Conservation (phyloP, 805 yeast species). For the Candida pseudoglaebosa region DNA sequence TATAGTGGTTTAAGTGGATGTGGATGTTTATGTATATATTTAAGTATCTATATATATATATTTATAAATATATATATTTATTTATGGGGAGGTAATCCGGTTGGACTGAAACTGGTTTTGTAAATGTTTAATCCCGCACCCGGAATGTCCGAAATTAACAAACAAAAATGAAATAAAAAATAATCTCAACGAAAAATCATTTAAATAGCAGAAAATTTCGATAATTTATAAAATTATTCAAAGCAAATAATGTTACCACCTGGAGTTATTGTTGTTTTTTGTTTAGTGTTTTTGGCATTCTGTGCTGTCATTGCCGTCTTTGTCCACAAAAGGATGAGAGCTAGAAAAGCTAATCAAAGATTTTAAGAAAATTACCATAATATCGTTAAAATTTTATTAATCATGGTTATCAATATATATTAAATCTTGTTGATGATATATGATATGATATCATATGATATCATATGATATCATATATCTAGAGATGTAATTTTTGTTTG, state of each 20-base stretch:
- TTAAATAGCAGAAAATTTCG: not conserved
- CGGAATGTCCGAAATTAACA: not conserved
- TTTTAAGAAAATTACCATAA: conserved; percentile 25
- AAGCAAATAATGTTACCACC: conserved; percentile 69
- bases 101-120: no score
- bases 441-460: not conserved
- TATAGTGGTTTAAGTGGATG: no score
- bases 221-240: conserved; percentile 7
- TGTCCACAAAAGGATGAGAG: conserved; percentile 39
- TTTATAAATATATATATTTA: no score
- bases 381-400: no score
- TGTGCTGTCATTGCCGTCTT: conserved; percentile 33
- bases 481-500: not conserved
- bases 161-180: no score
- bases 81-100: no score
- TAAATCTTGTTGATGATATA: not conserved
- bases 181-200: not conserved
- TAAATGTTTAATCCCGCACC: not conserved
- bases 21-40: no score
- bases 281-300: conserved; percentile 48
- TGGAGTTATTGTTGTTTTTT: conserved; percentile 71
- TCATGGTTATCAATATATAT: not conserved
- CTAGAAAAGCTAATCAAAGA: conserved; percentile 41
- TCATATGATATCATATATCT: not conserved
- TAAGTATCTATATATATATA: no score